Evolutionary conservation across 371 early-diverging fungal genomes (phyloP).

Genomic region (Mucor racemosus): DNA sequence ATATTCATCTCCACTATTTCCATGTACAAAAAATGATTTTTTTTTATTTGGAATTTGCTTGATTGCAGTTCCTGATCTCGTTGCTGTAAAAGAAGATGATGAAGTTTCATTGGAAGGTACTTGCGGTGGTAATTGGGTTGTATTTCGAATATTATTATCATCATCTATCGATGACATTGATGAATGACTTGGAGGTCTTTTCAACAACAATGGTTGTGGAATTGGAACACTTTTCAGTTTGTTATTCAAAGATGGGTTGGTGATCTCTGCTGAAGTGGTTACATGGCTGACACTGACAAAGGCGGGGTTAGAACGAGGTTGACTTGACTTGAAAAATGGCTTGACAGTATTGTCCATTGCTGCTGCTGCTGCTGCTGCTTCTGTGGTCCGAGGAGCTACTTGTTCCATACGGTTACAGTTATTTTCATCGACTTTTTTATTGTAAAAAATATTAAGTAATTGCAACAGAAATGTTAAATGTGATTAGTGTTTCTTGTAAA

Average conservation of each 20-base stretch:
- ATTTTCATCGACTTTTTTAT: slow-evolving; percentile 4
- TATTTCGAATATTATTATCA: not conserved
- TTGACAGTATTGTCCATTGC: not conserved
- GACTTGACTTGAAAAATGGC: slow-evolving; percentile 9
- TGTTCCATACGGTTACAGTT: slow-evolving; percentile 13
- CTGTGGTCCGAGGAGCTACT: slow-evolving; percentile 13
- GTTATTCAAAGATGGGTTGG: slow-evolving; percentile 10
- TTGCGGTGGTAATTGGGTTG: not conserved
- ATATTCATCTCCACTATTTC: slow-evolving; percentile 15
- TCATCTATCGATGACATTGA: slow-evolving; percentile 15
- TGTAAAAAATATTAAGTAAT: not conserved
- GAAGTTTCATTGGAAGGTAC: not conserved
- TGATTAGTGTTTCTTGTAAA: not conserved
- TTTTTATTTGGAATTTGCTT: not conserved
- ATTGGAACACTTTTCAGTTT: not conserved
- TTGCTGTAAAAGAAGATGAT: not conserved
- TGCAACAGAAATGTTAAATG: not conserved
- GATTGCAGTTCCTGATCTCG: not conserved
- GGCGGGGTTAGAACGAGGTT: slow-evolving; percentile 18
- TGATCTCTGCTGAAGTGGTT: slow-evolving; percentile 31
- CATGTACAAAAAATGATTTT: not conserved
- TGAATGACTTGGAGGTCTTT: slow-evolving; percentile 3
- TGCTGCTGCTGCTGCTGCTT: not conserved
- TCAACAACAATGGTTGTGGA: not conserved
- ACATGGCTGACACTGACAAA: slow-evolving; percentile 25